Evolutionary conservation across 2,329 filamentous ascomycete species (phyloP), one percentile per base, ranked within the genome.

Genomic region (Amphichorda felina): DNA sequence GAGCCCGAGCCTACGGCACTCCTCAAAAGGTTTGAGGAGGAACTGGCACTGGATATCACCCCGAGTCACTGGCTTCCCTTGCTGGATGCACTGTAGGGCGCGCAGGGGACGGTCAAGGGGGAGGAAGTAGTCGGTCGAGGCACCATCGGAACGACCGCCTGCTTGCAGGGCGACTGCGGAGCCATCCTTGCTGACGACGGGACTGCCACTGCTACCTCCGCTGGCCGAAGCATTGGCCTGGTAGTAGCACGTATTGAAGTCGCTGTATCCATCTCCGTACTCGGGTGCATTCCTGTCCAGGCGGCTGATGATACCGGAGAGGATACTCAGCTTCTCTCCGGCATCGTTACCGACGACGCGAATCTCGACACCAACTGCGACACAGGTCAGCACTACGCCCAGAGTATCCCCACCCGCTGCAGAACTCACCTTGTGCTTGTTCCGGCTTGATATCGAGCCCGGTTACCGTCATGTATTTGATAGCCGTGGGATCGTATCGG

Each of bases 1-100:
- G 40, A 98, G 66, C 7, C 91, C 91, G 9, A 98, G 67, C 40
- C 91, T 75, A 37, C 89, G 79, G 57, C 91, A 96, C 56, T 98
- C 93, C 48, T 98, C 93, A 48, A 98, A 98, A 0, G 91, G 86
- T 59, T 96, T 96, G 42, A 98, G 72, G 36, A 96, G 72, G 72
- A 93, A 98, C 55, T 98, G 91, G 42, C 86, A 94, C 59, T 98
- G 91, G 34, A 98, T 94, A n/a, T 91, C 94, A 33, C 91, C 91
- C 47, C 91, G 74, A n/a, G 80, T 77, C 35, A 98, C 79, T 2
- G 72, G 72, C 46, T 79, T 72, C 24, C 75, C 79, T 44, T 79
- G 69, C 53, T 82, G 86, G 37, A 98, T 80, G 50, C 87, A 93
- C 51, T 86, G 73, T 37, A 98, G 67, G 1, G 91, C 91, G 43